Evolutionary conservation across 768 basidiomycete genomes (phyloP), one percentile per base, ranked within the genome.

Genomic region (Chiua virens): DNA sequence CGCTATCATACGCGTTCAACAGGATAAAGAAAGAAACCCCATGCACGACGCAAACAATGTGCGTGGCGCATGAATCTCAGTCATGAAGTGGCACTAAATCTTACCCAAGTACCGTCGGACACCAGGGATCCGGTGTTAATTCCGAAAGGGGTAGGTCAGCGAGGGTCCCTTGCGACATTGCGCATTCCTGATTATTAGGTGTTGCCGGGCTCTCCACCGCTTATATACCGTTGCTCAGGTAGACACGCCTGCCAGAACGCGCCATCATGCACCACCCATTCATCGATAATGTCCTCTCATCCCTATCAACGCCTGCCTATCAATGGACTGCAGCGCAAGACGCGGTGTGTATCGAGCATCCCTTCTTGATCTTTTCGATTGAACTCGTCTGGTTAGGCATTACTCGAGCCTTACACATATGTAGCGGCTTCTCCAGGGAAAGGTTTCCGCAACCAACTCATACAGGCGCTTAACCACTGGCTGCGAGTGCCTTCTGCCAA

Each of bases 401-500:
- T 98, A 17, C 77, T 96, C 10, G 96, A 98, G 67, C 96, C 96
- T 1, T 98, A 83, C 69, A 82, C 81, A 2, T 96, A 95, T 67
- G 80, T 94, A 42, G 85, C 83, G 8, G 81, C 86, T 6, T 83
- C 83, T 53, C 92, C 91, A 0, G 93, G 96, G 13, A 98, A 98
- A 70, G 95, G 97, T 47, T 86, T 98, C 54, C 83, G 96, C 8
- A 77, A 82, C 5, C 82, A 85, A 59, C 79, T 99, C 63, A 90
- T 96, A 50, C 86, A 85, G 39, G 93, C 95, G 0, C 96, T 98
- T 76, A 94, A 98, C 60, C 49, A 75, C 3, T 99, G 96, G 96
- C 80, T 98, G 14, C 68, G 84, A n/a, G 93, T 98, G 1, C 88
- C 91, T 0, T 60, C 74, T 20, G 80, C 81, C 20, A 87, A 87